A percentile compares a stretch with the other conserved stretches of the same genome.
These are phyloP conservation scores for Mortierella sp. DNA, from an alignment of 371 early-diverging fungal species.

Conservation along the genomic window DNA sequence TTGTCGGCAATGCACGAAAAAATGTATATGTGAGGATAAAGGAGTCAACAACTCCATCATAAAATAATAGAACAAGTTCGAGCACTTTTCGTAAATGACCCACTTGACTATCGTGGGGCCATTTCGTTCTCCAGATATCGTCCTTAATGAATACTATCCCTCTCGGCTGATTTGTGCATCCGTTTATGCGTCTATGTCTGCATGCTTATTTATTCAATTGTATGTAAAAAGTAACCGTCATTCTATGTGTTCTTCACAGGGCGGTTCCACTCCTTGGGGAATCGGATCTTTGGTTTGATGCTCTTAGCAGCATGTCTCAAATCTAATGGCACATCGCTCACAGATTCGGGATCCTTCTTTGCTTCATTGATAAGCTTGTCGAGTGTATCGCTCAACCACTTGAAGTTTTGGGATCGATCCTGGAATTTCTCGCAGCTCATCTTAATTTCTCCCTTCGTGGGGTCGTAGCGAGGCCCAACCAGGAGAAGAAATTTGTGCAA, in stretches of 20 bases:
- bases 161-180: no score
- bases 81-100: no score
- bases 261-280: constrained; percentile 78
- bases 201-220: constrained; percentile 8
- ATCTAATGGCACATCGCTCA: constrained; percentile 74
- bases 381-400: constrained; percentile 71
- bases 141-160: no score
- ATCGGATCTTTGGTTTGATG: constrained; percentile 67
- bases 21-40: constrained; percentile 31
- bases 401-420: constrained; percentile 76
- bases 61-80: no score
- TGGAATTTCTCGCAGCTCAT: constrained; percentile 75
- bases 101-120: no score
- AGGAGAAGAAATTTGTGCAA: constrained; percentile 72
- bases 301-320: constrained; percentile 64
- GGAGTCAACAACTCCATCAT: no score
- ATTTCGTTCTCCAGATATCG: no score
- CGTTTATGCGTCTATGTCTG: background rate
- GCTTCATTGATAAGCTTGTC: constrained; percentile 67
- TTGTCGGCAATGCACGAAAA: constrained; percentile 18
- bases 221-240: background rate
- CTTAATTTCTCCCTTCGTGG: constrained; percentile 64
- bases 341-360: constrained; percentile 63
- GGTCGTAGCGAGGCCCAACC: constrained; percentile 70
- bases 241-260: constrained; percentile 42